phyloP scores from a whole-genome alignment of 257 asterid genomes.

The Nemophila menziesii region DNA sequence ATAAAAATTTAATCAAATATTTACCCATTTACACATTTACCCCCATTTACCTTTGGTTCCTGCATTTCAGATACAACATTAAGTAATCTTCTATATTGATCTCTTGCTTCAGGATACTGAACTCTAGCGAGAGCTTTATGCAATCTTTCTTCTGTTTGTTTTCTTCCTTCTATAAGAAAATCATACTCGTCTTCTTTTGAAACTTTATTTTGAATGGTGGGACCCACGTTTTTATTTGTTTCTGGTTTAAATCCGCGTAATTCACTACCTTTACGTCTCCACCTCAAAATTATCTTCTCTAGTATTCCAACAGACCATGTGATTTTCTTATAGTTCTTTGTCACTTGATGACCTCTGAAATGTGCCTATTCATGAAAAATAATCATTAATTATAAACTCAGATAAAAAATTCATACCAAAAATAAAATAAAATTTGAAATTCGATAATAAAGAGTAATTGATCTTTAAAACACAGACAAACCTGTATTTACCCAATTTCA shows the following conservation, averaged over 20 bases:
- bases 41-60: slow-evolving; percentile 73
- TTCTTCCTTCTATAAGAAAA: slow-evolving; percentile 73
- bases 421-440: too few species aligned
- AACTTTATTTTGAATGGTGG: too few species aligned
- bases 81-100: slow-evolving; percentile 75
- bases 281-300: slow-evolving; percentile 72
- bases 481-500: too few species aligned
- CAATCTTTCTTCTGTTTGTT: slow-evolving; percentile 71
- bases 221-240: slow-evolving; percentile 28
- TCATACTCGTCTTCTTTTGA: slow-evolving; percentile 73
- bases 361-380: slow-evolving; percentile 57
- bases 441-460: too few species aligned
- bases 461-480: too few species aligned
- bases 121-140: slow-evolving; percentile 83
- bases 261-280: slow-evolving; percentile 90
- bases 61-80: slow-evolving; percentile 83
- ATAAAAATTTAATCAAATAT: too few species aligned
- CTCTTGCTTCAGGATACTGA: slow-evolving; percentile 85
- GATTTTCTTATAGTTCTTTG: slow-evolving; percentile 70
- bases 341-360: slow-evolving; percentile 91
- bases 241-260: slow-evolving; percentile 67
- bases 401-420: too few species aligned
- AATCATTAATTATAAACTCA: too few species aligned
- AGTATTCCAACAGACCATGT: slow-evolving; percentile 87
- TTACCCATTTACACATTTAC: too few species aligned